These are phyloP conservation scores for Starmerella stellata DNA, from an alignment of 805 yeast species.

Conservation along the genomic window DNA sequence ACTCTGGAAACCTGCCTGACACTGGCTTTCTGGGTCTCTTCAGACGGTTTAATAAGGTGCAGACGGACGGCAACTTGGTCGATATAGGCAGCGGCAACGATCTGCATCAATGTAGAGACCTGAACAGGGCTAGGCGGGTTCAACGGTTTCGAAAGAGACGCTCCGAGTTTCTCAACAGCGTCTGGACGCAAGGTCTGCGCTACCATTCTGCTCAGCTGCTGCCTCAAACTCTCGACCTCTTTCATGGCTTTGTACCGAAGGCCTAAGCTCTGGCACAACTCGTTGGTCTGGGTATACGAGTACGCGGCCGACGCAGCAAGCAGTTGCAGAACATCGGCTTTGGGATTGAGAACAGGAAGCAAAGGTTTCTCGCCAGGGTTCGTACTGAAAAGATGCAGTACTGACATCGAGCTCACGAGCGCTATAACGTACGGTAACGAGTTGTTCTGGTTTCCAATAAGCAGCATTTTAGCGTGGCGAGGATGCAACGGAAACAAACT, in stretches of 20 bases:
- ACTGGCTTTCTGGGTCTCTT: conserved; percentile 43
- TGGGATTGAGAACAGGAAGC: conserved; percentile 50
- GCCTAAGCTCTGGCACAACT: conserved; percentile 43
- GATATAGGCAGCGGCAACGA: conserved; percentile 78
- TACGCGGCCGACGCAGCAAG: conserved; percentile 74
- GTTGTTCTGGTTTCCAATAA: conserved; percentile 69
- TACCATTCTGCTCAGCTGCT: conserved; percentile 62
- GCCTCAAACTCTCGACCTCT: conserved; percentile 64
- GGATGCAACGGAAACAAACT: conserved; percentile 86
- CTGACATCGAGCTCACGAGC: conserved; percentile 76
- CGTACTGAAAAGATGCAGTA: conserved; percentile 73
- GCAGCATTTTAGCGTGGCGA: conserved; percentile 72
- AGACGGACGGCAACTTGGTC: conserved; percentile 82
- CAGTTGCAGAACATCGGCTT: conserved; percentile 56
- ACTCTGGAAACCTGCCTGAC: conserved; percentile 33
- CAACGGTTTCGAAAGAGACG: conserved; percentile 36
- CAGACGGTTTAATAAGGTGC: conserved; percentile 34
- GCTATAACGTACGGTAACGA: conserved; percentile 84
- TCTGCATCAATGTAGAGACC: conserved; percentile 66
- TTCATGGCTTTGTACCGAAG: conserved; percentile 66
- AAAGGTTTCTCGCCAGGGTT: conserved; percentile 52
- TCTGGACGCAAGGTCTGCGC: conserved; percentile 30
- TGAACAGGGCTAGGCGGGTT: conserved; percentile 53
- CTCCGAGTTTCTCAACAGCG: conserved; percentile 27
- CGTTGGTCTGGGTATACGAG: conserved; percentile 25